phyloP scores from a whole-genome alignment of 2,329 filamentous ascomycete species.

The Microdochium nivale region DNA sequence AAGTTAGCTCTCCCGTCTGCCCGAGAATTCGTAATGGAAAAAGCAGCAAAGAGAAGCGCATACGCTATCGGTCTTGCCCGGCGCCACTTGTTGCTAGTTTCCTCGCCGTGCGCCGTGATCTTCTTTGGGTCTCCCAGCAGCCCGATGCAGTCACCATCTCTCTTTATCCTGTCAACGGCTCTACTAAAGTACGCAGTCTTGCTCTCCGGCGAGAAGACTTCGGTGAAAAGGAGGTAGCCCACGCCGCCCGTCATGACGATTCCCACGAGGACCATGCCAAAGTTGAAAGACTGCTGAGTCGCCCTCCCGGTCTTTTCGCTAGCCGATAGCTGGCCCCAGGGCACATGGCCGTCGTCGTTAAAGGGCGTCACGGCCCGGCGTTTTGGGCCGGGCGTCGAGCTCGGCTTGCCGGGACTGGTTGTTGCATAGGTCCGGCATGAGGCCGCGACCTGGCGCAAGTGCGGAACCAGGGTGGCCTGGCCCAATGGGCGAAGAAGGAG shows the following conservation, averaged over 20 bases:
- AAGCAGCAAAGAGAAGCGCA: constrained; percentile 6
- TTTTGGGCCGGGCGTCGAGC: constrained; percentile 31
- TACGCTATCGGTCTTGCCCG: constrained; percentile 54
- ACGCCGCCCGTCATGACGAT: constrained; percentile 71
- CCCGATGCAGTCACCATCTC: constrained; percentile 60
- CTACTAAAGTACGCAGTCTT: constrained; percentile 85
- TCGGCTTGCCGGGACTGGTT: constrained; percentile 34
- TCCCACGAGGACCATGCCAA: constrained; percentile 68
- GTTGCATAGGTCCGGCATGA: constrained; percentile 49
- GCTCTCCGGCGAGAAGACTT: constrained; percentile 78
- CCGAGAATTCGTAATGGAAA: background rate
- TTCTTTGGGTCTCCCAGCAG: constrained; percentile 67
- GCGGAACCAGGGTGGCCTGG: constrained; percentile 18
- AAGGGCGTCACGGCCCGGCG: constrained; percentile 71
- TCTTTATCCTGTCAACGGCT: constrained; percentile 70
- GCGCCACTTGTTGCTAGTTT: constrained; percentile 75
- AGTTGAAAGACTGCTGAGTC: constrained; percentile 86
- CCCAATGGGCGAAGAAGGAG: constrained; percentile 27
- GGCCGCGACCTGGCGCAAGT: constrained; percentile 24
- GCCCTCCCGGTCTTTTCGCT: constrained; percentile 76
- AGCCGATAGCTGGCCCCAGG: constrained; percentile 68
- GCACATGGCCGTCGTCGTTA: constrained; percentile 75
- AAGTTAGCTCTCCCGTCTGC: background rate
- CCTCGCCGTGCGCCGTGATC: constrained; percentile 75
- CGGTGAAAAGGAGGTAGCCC: constrained; percentile 66